Base-by-base conservation (phyloP, 2,329 filamentous ascomycete genomes). In the Sphaerulina musiva region DNA sequence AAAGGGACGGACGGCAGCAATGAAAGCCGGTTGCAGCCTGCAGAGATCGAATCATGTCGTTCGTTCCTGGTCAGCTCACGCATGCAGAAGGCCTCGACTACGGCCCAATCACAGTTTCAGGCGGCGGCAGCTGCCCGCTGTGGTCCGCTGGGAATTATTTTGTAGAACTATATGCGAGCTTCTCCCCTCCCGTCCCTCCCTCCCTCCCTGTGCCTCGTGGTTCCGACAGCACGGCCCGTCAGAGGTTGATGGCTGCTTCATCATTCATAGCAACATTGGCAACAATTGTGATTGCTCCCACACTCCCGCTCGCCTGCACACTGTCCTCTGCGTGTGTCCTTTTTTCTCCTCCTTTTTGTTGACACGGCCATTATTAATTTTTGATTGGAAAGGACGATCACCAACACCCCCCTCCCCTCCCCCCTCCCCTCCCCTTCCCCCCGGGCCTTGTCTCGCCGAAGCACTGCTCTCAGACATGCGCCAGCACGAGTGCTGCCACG, bases 221-320 rank as follows among this genome's bases (percentile, higher is more conserved):
- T 38, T 40, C 50, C 43, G 43, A 46, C 34, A 26, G 23, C 12
- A 32, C 53, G 48, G 53, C 48, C 53, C 53, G 48, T 44, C 20
- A 51, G 39, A 38, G 48, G 26, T 29, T 29, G 26, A 29, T 7
- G 5, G 26, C 44, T 9, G 41, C 20, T 20, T 20, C 20, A 20
- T 17, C 14, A 17, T 17, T 17, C 14, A 17, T 17, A 17, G 14
- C 14, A 17, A 29, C 32, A 12, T 29, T 20, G 20, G 20, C 20
- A 14, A 10, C 40, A 36, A 14, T 29, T 26, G 47, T 42, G 20
- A 17, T 26, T 29, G 41, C 20, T 44, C 17, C 26, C 20, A 17
- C 8, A 17, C 38, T 42, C 23, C 14, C 14, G 14, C 1, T 17
- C 14, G 14, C 14, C 14, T 17, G 14, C 26, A 29, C 26, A 29